Conservation (phyloP, 2,329 filamentous ascomycete genomes). For the Myriosclerotinia duriaeana region DNA sequence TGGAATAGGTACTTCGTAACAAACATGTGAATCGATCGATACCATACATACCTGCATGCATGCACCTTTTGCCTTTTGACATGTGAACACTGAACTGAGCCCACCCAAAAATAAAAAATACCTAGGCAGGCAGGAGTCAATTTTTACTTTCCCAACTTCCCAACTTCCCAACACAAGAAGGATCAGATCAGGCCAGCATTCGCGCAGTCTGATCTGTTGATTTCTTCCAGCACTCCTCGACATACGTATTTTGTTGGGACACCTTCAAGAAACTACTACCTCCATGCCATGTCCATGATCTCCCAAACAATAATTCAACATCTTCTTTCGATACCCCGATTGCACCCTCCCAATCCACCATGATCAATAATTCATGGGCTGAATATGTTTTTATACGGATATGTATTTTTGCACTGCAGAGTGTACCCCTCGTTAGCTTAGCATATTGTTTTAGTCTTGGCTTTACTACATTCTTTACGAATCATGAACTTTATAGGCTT, state of each 20-base stretch:
- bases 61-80: too few relatives aligned
- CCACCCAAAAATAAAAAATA: background rate
- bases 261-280: background rate
- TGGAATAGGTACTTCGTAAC: too few relatives aligned
- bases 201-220: background rate
- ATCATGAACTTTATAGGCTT: constrained; percentile 38
- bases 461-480: constrained; percentile 37
- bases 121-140: background rate
- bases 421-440: constrained; percentile 51
- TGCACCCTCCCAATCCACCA: constrained; percentile 28
- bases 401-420: constrained; percentile 50
- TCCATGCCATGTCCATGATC: background rate
- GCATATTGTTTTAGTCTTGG: constrained; percentile 45
- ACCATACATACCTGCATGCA: too few relatives aligned
- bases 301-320: background rate
- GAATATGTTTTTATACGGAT: constrained; percentile 46
- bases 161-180: background rate
- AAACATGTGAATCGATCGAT: too few relatives aligned
- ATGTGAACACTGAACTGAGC: constrained; percentile 9
- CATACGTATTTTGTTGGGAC: background rate
- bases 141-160: background rate
- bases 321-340: background rate
- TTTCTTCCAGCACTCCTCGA: background rate
- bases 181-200: too few relatives aligned
- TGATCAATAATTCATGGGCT: constrained; percentile 40